Base-by-base conservation (phyloP, 2,329 filamentous ascomycete species). In the Colletotrichum melonis region DNA sequence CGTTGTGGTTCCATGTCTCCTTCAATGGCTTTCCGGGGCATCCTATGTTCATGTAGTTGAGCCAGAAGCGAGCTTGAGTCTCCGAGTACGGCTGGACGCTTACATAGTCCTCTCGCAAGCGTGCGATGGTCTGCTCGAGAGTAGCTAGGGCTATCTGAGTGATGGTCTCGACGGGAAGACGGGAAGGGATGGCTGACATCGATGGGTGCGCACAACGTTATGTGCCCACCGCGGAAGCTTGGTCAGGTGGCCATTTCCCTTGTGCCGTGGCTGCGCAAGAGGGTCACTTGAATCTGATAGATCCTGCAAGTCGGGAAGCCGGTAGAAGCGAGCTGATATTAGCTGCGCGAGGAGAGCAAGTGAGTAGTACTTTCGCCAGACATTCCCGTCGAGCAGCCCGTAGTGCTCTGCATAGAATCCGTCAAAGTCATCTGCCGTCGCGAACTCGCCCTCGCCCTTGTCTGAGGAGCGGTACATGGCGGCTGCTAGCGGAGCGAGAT, bases 301-400 rank as follows among this genome's bases (percentile, higher is more conserved):
- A 26, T 73, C 69, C 68, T 59, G 49, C 62, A 73, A 30, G 62
- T 74, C 56, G 49, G 73, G 73, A 7, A 74, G 73, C 26, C 65
- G 73, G 30, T 73, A 73, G 49, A 74, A 74, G 7, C 57, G 69
- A 56, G 57, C 42, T 22, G 73, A 73, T 12, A 22, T 54, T 42
- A 57, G 14, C 75, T 79, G 54, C 30, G 74, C 71, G 80, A 73
- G 81, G 80, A 42, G 14, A 19, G n/a, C 5, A 19, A 62, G 24
- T 19, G 67, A 67, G 62, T 67, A 73, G 57, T 59, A 63, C 22
- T 67, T 9, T 52, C 28, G 49, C 56, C 67, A 67, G 2, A 62
- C 57, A 19, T 70, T 24, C 19, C 54, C 32, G 11, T 30, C 16
- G 3, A 70, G 62, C 2, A 73, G 35, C 19, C 58, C n/a, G 8